Conservation (phyloP, 2,329 filamentous ascomycete genomes). For the Fusarium coicis region DNA sequence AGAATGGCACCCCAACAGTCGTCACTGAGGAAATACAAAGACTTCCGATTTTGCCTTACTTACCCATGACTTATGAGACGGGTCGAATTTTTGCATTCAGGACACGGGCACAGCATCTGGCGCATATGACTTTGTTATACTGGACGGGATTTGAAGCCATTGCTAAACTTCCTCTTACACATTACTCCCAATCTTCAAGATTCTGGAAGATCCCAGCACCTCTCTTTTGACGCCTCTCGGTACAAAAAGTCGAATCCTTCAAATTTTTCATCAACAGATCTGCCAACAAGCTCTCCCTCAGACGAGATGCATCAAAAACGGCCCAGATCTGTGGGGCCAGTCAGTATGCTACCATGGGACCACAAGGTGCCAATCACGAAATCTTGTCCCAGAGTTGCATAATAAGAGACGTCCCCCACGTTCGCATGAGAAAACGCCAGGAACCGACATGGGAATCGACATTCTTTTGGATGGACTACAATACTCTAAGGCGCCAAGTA, state of each 20-base stretch:
- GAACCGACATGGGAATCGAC: background rate
- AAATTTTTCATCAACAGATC: background rate
- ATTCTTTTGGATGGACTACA: background rate
- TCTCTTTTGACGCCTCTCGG: background rate
- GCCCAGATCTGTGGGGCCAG: conserved; percentile 27
- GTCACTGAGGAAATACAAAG: conserved; percentile 19
- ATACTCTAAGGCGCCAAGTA: background rate
- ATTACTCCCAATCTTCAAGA: background rate
- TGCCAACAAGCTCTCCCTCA: background rate
- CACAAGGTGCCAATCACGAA: conserved; percentile 33
- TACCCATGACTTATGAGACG: conserved; percentile 23
- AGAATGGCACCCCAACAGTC: conserved; percentile 38
- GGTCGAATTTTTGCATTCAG: conserved; percentile 15
- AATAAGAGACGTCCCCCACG: conserved; percentile 21
- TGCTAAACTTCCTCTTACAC: background rate
- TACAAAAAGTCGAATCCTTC: background rate
- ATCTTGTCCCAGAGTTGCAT: conserved; percentile 33
- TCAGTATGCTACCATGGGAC: background rate
- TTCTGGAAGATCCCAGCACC: background rate
- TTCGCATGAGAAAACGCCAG: background rate
- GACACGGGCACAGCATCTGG: conserved; percentile 20
- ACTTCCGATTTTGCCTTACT: background rate
- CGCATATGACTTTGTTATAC: conserved; percentile 19
- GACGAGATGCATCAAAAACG: conserved; percentile 23
- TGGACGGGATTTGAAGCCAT: background rate